A percentile compares a stretch with the other conserved stretches of the same genome.
phyloP scores from a whole-genome alignment of 1,284 basidiomycete genomes.

The Trametes sp. region DNA sequence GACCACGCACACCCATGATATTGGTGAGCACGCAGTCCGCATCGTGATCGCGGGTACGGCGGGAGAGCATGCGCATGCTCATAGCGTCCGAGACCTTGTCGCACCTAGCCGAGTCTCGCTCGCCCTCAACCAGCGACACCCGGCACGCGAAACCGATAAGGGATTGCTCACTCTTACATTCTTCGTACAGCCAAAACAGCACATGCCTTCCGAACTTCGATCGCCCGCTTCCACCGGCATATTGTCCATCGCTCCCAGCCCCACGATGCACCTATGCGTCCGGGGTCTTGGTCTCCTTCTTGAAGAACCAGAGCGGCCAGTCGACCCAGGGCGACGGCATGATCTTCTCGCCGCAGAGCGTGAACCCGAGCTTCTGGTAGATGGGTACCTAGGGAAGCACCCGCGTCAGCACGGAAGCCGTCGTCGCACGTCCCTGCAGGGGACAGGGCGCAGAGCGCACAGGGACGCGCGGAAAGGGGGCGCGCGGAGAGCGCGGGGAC shows the following conservation, averaged over 20 bases:
- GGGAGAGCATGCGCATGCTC: no score
- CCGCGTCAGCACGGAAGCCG: no score
- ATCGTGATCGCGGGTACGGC: no score
- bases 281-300: slow-evolving; percentile 4
- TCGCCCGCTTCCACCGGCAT: not conserved
- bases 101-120: no score
- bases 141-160: no score
- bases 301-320: slow-evolving; percentile 28
- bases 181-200: no score
- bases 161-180: not conserved
- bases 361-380: slow-evolving; percentile 28
- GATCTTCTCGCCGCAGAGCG: slow-evolving; percentile 13
- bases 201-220: not conserved
- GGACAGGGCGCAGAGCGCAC: no score
- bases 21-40: no score
- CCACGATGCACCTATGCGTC: not conserved
- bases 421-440: no score
- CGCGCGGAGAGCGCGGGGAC: not conserved
- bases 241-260: not conserved
- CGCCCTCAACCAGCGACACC: no score
- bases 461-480: not conserved
- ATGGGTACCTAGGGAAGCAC: slow-evolving; percentile 17
- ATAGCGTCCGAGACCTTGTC: no score
- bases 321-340: slow-evolving; percentile 28
- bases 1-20: no score